A percentile compares a stretch with the other conserved stretches of the same genome.
These are phyloP conservation scores for Nicotiana otophora DNA, from an alignment of 257 asterid species.

Conservation along the genomic window DNA sequence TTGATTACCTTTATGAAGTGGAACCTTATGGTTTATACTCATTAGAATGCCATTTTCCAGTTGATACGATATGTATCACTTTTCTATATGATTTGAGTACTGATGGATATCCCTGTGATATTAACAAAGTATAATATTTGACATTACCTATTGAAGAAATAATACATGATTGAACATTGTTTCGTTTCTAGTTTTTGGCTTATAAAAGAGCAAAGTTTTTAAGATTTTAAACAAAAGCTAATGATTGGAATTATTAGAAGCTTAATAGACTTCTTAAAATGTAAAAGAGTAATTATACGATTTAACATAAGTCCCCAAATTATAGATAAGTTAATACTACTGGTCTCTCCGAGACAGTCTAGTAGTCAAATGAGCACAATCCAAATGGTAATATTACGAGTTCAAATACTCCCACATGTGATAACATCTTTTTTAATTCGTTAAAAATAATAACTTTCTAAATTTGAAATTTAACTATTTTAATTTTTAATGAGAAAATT, in stretches of 20 bases:
- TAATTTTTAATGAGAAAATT: too few species aligned
- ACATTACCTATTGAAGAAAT: not conserved
- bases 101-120: not conserved
- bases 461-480: too few species aligned
- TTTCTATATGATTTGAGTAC: not conserved
- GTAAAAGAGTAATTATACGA: not conserved
- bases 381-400: not conserved
- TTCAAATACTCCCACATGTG: too few species aligned
- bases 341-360: not conserved
- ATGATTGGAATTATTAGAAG: not conserved
- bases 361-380: not conserved
- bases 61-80: not conserved
- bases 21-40: not conserved
- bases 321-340: not conserved
- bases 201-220: too few species aligned
- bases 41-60: not conserved
- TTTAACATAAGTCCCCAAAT: not conserved
- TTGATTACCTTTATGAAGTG: not conserved
- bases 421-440: too few species aligned
- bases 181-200: not conserved
- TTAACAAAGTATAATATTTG: not conserved
- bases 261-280: not conserved
- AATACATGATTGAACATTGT: not conserved
- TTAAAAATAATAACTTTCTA: too few species aligned
- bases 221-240: not conserved